Base-by-base conservation (phyloP, 345 rosid genomes). In the Bruguiera parviflora region DNA sequence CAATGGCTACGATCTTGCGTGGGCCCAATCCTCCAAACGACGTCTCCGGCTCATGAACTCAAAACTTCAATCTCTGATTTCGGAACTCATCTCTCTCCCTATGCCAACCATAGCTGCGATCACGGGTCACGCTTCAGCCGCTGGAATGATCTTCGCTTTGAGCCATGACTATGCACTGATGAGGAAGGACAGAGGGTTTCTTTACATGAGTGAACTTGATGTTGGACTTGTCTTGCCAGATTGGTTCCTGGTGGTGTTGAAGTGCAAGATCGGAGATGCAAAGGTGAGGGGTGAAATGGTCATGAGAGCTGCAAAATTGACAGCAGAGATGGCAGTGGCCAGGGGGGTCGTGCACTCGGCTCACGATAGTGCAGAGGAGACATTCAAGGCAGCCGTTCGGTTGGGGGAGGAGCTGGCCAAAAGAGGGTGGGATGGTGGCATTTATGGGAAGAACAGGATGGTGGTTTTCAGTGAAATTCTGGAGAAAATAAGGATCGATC, bases 141-240 rank as follows among this genome's bases (percentile, higher is more conserved):
- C 67, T 0, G 79, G 79, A 33, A 53, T 75, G 70, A 65, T 71
- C 53, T 49, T 70, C n/a, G 79, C 75, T 10, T 19, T 66, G 33
- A 60, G 74, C 22, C 74, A 75, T 33, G 79, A 75, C 71, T 71
- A 70, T 57, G 68, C 70, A 7, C 19, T 71, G 19, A 65, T 75
- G 79, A 61, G 75, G 65, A 65, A 63, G 53, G 75, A 75, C 39
- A 61, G 71, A 46, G 75, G 74, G 52, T 75, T 70, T 61, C 69
- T 75, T 16, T 75, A 75, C 71, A 75, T 71, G 79, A 75, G 79
- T 21, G 79, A 75, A 68, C n/a, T 71, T 35, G 75, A 76, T 43
- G 47, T 76, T 19, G 75, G 67, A 6, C 71, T 61, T 13, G 75
- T 71, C 15, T 32, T 76, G 10, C 75, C 79, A 3, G 59, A 67